Conservation (phyloP, 2,329 filamentous ascomycete species). For the Rhynchosporium agropyri region DNA sequence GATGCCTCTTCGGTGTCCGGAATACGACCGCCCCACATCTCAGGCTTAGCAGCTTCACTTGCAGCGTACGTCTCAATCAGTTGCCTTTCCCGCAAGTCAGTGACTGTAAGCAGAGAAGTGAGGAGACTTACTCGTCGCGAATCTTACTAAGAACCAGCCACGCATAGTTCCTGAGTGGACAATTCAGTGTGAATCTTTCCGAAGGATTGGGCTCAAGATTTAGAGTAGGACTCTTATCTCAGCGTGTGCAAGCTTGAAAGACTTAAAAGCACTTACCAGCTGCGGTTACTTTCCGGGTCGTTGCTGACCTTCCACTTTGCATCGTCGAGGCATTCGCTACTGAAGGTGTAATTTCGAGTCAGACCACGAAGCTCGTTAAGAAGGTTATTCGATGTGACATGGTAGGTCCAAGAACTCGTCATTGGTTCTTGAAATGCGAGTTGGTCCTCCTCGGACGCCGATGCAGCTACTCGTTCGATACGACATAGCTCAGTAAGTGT, state of each 20-base stretch:
- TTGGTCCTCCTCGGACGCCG: slow-evolving; percentile 60
- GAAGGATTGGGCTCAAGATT: too few relatives aligned
- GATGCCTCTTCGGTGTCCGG: slow-evolving; percentile 59
- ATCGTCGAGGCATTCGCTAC: slow-evolving; percentile 64
- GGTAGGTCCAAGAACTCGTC: slow-evolving; percentile 72
- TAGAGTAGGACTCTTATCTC: too few relatives aligned
- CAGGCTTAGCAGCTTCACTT: slow-evolving; percentile 60
- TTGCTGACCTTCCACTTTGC: slow-evolving; percentile 64
- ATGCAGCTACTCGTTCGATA: slow-evolving; percentile 67
- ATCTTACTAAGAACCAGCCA: slow-evolving; percentile 73
- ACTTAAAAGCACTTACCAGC: slow-evolving; percentile 48
- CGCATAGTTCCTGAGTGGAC: slow-evolving; percentile 59
- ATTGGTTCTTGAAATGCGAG: slow-evolving; percentile 64
- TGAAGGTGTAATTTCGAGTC: slow-evolving; percentile 69
- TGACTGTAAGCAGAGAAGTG: neutral
- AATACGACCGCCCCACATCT: slow-evolving; percentile 68
- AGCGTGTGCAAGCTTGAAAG: too few relatives aligned
- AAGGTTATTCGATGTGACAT: slow-evolving; percentile 70
- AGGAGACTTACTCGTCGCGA: slow-evolving; percentile 58
- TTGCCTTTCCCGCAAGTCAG: slow-evolving; percentile 47
- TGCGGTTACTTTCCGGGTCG: slow-evolving; percentile 67
- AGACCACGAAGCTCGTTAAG: slow-evolving; percentile 70
- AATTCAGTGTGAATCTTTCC: too few relatives aligned
- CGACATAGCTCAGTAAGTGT: slow-evolving; percentile 73
- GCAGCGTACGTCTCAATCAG: slow-evolving; percentile 64